Base-by-base conservation (phyloP, 1,284 basidiomycete species). In the Leccinum fuscescens region DNA sequence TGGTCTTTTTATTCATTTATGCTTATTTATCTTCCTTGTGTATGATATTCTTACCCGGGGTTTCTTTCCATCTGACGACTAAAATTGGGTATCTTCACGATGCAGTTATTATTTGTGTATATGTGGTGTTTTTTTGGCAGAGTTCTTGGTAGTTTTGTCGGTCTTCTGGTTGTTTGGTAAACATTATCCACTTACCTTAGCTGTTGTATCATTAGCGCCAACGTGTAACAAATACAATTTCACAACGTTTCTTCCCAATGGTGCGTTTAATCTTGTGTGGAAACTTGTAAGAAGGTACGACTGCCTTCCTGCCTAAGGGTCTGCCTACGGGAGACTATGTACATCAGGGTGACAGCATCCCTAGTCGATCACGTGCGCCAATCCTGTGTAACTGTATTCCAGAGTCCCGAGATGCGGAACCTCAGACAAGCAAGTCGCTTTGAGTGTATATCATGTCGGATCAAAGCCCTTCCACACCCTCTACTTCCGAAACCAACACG, bases 41-140 rank as follows among this genome's bases (percentile, higher is more conserved):
- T 75, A 75, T 61, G 70, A 73, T 65, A 59, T 74, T 46, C 64
- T 74, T n/a, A 64, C 57, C 14, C 64, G 72, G 29, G 65, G 67
- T 35, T 35, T 72, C 39, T 24, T 57, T 35, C 72, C 70, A 24
- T 66, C 72, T 11, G 65, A 68, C 42, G 70, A 67, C 33, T 66
- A 55, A 71, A 54, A 35, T 53, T 2, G 63, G 14, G 55, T 22
- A 24, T 44, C 15, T 50, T 51, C 1, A 17, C 4, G n/a, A 12
- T 60, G 58, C 6, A 52, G 50, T 1, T 27, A 27, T 55, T 54
- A 50, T 27, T 24, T 31, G 48, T 53, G 56, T 20, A 14, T 27
- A 69, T 72, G 64, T 24, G 67, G 65, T 52, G 42, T 60, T 54
- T 56, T 57, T 58, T 11, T 1, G 54, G 64, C 8, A 3, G 60